Base-by-base conservation (phyloP, 208 protist genomes). In the Trypanosoma avium region DNA sequence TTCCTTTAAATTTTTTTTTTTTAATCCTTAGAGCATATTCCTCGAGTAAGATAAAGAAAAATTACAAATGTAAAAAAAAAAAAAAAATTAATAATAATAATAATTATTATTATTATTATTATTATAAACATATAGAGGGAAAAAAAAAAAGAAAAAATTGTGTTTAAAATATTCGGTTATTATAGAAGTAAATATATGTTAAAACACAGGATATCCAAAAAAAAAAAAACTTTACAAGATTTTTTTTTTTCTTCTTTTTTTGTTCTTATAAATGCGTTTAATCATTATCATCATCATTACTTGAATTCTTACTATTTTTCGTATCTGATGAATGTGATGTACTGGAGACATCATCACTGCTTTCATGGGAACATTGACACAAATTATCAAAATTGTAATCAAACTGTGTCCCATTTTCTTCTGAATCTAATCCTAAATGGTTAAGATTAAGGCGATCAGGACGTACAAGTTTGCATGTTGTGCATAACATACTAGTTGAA, bases 311-410 rank as follows among this genome's bases (percentile, higher is more conserved):
- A 22, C 36, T 35, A 6, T 27, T 62, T 8, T 35, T n/a, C 5
- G 10, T 43, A 17, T 26, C 53, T 8, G 27, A 36, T 29, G 27
- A 33, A 13, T 54, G 40, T 47, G 66, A 54, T 24, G 56, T 63
- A 49, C 64, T 70, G 10, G 43, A 38, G 1, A n/a, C 32, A 7
- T 82, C 84, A 6, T 86, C 73, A 19, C 53, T 73, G 60, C 86
- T 93, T 36, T 73, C 77, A 64, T 87, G 75, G n/a, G 60, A 67
- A 65, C 90, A 96, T 36, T 79, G 66, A 48, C 90, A 96, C 27
- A 80, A 47, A 55, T 92, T 92, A 47, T 92, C 90, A 75, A 92
- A 96, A 65, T 93, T 91, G 72, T 94, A 96, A 50, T 96, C 90
- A 60, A 93, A 96, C 22, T 96, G 90, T 10, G 85, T 88, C 26